These are phyloP conservation scores for Trametes villosa DNA, from an alignment of 768 basidiomycete species.

Conservation along the genomic window DNA sequence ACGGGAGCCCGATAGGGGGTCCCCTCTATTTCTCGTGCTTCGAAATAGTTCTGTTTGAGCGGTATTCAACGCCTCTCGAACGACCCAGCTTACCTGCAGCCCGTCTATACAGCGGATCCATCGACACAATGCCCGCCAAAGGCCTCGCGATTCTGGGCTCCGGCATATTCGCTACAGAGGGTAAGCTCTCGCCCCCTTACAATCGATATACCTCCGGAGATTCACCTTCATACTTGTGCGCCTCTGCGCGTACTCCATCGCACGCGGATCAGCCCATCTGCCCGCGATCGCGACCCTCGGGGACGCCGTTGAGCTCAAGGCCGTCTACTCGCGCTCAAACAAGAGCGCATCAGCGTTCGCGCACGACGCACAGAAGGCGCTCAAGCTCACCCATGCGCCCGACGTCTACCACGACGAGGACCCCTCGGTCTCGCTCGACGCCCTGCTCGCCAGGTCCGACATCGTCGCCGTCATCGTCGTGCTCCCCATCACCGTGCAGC, in stretches of 20 bases:
- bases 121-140: conserved; percentile 43
- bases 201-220: conserved; percentile 21
- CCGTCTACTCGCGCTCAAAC: conserved; percentile 81
- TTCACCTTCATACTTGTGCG: conserved; percentile 22
- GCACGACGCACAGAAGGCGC: conserved; percentile 43
- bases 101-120: conserved; percentile 11
- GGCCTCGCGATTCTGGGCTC: conserved; percentile 81
- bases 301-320: conserved; percentile 54
- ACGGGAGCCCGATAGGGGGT: no score
- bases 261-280: conserved; percentile 62
- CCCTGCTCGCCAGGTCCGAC: conserved; percentile 68
- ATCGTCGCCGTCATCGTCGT: conserved; percentile 75
- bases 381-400: conserved; percentile 48
- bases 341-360: conserved; percentile 61
- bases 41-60: no score
- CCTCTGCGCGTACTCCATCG: not conserved
- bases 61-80: no score
- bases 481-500: conserved; percentile 78
- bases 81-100: not conserved
- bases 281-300: conserved; percentile 68
- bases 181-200: conserved; percentile 41
- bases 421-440: conserved; percentile 51
- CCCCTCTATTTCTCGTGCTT: no score
- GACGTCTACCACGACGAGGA: conserved; percentile 60
- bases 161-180: conserved; percentile 78